phyloP scores from a whole-genome alignment of 768 basidiomycete species.

The Ramaria rubella region DNA sequence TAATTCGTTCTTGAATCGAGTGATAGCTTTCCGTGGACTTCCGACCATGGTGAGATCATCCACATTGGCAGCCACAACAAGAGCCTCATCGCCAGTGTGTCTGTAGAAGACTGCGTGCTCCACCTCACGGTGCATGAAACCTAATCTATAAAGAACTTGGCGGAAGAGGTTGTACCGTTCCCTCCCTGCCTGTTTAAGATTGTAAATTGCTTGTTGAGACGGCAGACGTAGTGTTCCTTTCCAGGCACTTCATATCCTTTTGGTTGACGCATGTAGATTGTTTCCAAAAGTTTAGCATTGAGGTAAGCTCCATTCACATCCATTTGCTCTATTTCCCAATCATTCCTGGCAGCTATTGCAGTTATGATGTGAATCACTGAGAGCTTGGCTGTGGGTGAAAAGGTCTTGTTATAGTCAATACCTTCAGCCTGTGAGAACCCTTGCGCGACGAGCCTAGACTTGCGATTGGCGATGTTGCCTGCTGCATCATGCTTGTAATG shows the following conservation, averaged over 20 bases:
- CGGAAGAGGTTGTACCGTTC: not conserved
- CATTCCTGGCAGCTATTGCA: conserved; percentile 29
- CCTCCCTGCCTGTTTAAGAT: not conserved
- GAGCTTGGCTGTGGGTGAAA: conserved; percentile 3
- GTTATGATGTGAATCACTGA: conserved; percentile 19
- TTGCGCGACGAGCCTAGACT: conserved; percentile 24
- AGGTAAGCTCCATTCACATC: conserved; percentile 40
- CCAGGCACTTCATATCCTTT: conserved; percentile 21
- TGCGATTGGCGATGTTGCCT: conserved; percentile 17
- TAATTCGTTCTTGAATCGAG: not conserved
- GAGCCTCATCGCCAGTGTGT: not conserved
- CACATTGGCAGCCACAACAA: not conserved
- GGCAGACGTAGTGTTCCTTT: not conserved
- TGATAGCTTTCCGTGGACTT: not conserved
- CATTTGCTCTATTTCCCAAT: conserved; percentile 33
- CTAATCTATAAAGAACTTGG: not conserved
- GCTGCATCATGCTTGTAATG: conserved; percentile 19
- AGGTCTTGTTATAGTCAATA: conserved; percentile 9
- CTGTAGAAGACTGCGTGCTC: not conserved
- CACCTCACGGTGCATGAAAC: not conserved
- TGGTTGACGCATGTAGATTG: conserved; percentile 40
- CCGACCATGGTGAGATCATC: not conserved
- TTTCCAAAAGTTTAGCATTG: conserved; percentile 27
- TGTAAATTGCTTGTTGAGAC: not conserved
- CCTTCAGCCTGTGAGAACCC: conserved; percentile 24